phyloP scores from a whole-genome alignment of 225 moss, liverwort and hornwort species.

The Lunularia cruciata region DNA sequence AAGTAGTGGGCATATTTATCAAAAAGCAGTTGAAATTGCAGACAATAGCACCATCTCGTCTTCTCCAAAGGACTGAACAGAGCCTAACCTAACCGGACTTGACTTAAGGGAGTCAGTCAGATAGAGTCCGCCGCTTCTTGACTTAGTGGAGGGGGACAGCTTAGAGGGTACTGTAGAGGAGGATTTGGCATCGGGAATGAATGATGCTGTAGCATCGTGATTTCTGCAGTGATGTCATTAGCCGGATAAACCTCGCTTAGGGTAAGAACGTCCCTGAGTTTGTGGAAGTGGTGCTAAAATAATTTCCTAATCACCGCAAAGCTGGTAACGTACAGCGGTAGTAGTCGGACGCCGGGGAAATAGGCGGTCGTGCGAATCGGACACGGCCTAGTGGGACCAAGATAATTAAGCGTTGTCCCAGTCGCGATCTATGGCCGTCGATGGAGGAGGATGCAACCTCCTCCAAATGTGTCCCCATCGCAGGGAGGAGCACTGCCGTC shows the following conservation, averaged over 20 bases:
- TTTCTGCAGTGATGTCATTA: background rate
- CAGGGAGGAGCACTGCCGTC: background rate
- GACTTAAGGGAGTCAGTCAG: too few relatives aligned
- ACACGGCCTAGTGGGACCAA: background rate
- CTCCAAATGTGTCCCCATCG: background rate
- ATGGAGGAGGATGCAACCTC: background rate
- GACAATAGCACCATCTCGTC: too few relatives aligned
- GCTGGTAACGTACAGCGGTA: background rate
- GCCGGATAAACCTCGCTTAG: background rate
- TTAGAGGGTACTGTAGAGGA: too few relatives aligned
- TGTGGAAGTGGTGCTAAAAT: conserved; percentile 10
- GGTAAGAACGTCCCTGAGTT: background rate
- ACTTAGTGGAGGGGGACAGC: too few relatives aligned
- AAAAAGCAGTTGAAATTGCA: too few relatives aligned
- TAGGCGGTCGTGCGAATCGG: conserved; percentile 8
- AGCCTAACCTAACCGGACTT: too few relatives aligned
- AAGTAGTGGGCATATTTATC: too few relatives aligned
- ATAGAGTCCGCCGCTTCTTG: too few relatives aligned
- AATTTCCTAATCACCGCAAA: conserved; percentile 6
- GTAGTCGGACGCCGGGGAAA: background rate
- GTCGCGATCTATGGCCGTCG: background rate
- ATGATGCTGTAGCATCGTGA: too few relatives aligned
- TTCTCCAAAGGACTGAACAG: too few relatives aligned
- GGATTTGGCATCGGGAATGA: too few relatives aligned
- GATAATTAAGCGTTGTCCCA: background rate